Evolutionary conservation across 306 rosid genomes (phyloP).

Genomic region (Cicer judaicum): DNA sequence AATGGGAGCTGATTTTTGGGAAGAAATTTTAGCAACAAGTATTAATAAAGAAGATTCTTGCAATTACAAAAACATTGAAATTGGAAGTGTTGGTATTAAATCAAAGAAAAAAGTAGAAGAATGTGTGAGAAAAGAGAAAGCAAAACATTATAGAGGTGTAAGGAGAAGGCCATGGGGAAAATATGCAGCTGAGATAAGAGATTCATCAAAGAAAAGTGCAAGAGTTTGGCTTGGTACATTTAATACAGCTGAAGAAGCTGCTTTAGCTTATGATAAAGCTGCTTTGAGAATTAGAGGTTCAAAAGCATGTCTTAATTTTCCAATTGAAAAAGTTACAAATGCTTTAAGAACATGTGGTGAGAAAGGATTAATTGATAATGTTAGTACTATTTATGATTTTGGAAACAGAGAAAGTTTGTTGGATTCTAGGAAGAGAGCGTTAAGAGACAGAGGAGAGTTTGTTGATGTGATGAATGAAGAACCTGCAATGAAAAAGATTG

Average conservation of each 20-base stretch:
- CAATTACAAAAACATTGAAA: conserved; percentile 32
- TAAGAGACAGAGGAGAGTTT: conserved; percentile 52
- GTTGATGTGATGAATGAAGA: conserved; percentile 45
- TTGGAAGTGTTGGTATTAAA: conserved; percentile 10
- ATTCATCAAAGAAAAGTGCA: conserved; percentile 76
- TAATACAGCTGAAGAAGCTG: conserved; percentile 87
- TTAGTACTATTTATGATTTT: not conserved
- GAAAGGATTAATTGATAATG: conserved; percentile 17
- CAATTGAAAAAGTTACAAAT: conserved; percentile 64
- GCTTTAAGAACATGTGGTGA: conserved; percentile 48
- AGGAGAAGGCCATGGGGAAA: conserved; percentile 98
- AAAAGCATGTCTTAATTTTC: conserved; percentile 79
- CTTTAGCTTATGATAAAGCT: conserved; percentile 94
- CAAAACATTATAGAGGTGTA: conserved; percentile 84
- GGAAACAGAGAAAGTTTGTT: conserved; percentile 22
- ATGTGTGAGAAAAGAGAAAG: conserved; percentile 36
- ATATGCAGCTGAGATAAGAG: conserved; percentile 94
- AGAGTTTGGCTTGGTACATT: conserved; percentile 98
- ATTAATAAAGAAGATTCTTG: conserved; percentile 28
- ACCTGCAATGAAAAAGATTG: conserved; percentile 52
- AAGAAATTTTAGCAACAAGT: conserved; percentile 56
- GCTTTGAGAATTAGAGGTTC: conserved; percentile 88
- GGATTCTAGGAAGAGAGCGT: conserved; percentile 50
- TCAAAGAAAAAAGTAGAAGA: conserved; percentile 26
- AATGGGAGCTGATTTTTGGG: conserved; percentile 96